Evolutionary conservation across 805 yeast genomes (phyloP), one percentile per base, ranked within the genome.

Genomic region (Ogataea siamensis): DNA sequence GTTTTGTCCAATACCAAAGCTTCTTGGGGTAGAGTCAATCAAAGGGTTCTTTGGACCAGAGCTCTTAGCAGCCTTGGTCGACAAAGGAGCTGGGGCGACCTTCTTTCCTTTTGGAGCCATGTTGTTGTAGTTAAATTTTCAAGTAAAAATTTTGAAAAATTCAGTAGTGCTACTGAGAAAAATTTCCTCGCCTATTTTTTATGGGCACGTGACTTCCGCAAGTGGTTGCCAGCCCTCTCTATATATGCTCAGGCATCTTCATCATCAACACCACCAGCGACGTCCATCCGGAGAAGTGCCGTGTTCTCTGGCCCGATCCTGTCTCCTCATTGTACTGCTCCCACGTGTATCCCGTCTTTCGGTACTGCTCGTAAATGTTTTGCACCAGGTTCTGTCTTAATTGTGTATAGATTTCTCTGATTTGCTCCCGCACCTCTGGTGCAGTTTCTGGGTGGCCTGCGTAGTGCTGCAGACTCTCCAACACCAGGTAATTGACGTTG

Each of bases 41-140:
- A 87, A 76, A 63, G 96, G 95, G 80, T 85, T 86, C 74, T 74
- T 72, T 32, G 68, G 42, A 49, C 54, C 73, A 58, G 66, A 53
- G 34, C 74, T 60, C 61, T 74, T 68, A 58, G 71, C 62, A 50
- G 76, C 60, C 72, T 83, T 76, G 60, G 83, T 66, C 62, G 94
- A 86, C 67, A 87, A 80, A 70, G 97, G 96, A 68, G 95, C 87
- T 77, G 96, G 95, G 64, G 95, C 95, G 64, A 86, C 93, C 78
- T 85, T 87, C 77, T 76, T 79, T 55, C 63, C 65, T 71, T 74
- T 76, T 60, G 84, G 56, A 50, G 56, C 56, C 56, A 37, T 37
- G 35, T 31, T 37, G 40, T 31, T 16, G 24, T 28, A 28, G 29
- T 18, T 37, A 22, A 28, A 25, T 30, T 35, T 27, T 23, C 33